Evolutionary conservation across 75 land plant genomes (phyloP), one percentile per base, ranked within the genome.

Genomic region (Pinus taeda): DNA sequence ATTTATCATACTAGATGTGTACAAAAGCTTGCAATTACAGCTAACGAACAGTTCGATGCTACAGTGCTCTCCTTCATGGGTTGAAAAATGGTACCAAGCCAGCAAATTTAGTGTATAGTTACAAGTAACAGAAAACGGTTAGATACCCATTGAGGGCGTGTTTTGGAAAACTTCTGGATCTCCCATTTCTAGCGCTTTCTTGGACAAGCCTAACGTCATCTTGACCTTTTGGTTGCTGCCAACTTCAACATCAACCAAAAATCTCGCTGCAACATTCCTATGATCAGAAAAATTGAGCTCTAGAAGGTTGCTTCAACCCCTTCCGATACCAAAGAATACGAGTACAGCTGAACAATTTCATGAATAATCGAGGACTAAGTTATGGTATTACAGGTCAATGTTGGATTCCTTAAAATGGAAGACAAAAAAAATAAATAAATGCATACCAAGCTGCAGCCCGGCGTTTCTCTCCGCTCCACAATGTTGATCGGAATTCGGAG

Each of bases 361-460:
- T 17, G 8, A 67, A 37, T 9, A 20, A 67, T 18, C 6, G 45
- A 45, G 37, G 3, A 36, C 37, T 36, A 3, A 36, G 37, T 36
- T 36, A 36, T 36, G n/a, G n/a, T n/a, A n/a, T n/a, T 36, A 36
- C 37, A 2, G 37, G 37, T 45, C 6, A 45, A 45, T 0, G 0
- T 45, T 45, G 6, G 49, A 45, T 45, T 45, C 8, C 6, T 45
- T 5, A 45, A 45, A 45, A 45, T 6, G 49, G 7, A 6, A 45
- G 7, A 45, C 6, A 45, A 5, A 45, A 45, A n/a, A n/a, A n/a
- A n/a, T n/a, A n/a, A 45, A 45, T 45, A 45, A 45, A 45, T 1
- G 49, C 49, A 45, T 83, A 90, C 97, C 97, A 94, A 42, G 97
- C 97, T 24, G 97, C 94, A 17, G 92, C 70, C 0, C 97, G 88